phyloP scores from a whole-genome alignment of 2,329 filamentous ascomycete genomes.

The Plenodomus biglobosus region DNA sequence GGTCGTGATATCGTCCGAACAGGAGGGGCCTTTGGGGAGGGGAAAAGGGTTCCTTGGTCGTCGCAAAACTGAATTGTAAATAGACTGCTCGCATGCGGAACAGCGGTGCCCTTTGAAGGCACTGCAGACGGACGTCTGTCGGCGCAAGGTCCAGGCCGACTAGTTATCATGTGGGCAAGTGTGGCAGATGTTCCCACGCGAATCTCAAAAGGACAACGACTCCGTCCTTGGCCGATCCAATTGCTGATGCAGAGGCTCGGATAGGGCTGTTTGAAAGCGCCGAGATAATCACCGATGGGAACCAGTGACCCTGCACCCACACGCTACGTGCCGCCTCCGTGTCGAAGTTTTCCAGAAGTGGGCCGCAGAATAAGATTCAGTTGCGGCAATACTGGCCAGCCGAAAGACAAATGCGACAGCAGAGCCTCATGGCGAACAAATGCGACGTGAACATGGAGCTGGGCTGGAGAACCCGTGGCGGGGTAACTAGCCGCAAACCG shows the following conservation, averaged over 20 bases:
- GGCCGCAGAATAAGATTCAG: slow-evolving; percentile 6
- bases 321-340: slow-evolving; percentile 8
- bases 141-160: slow-evolving; percentile 24
- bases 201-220: slow-evolving; percentile 19
- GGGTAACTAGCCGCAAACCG: neutral
- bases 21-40: slow-evolving; percentile 11
- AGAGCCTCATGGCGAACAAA: neutral
- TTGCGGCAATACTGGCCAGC: slow-evolving; percentile 2
- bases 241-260: slow-evolving; percentile 10
- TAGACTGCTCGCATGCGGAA: slow-evolving; percentile 11
- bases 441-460: neutral
- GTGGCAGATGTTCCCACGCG: slow-evolving; percentile 17
- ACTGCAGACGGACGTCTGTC: slow-evolving; percentile 31
- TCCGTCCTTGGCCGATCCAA: slow-evolving; percentile 22
- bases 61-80: slow-evolving; percentile 17
- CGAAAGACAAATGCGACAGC: neutral
- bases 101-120: slow-evolving; percentile 29
- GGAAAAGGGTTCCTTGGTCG: slow-evolving; percentile 9
- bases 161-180: slow-evolving; percentile 24
- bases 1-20: slow-evolving; percentile 12
- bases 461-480: neutral
- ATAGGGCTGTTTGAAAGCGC: slow-evolving; percentile 13
- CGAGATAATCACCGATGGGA: slow-evolving; percentile 20
- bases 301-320: slow-evolving; percentile 6
- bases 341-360: slow-evolving; percentile 19